Conservation (phyloP, 306 rosid genomes). For the Lagenaria siceraria region DNA sequence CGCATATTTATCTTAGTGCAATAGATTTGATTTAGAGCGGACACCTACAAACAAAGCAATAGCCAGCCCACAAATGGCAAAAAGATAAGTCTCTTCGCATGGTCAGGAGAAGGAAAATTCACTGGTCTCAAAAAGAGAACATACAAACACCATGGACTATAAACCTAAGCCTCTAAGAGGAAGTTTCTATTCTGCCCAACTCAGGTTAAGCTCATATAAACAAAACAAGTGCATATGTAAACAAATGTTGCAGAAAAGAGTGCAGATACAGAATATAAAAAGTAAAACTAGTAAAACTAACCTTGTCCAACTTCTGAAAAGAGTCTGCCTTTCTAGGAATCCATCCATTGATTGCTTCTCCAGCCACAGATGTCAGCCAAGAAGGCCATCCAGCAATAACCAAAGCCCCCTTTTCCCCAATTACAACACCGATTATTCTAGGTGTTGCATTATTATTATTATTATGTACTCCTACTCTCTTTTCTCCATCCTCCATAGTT, state of each 20-base stretch:
- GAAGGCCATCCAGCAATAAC: slow-evolving; percentile 90
- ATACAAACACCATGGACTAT: not conserved
- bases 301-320: slow-evolving; percentile 76
- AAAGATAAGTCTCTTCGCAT: not conserved
- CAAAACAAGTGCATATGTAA: not conserved
- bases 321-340: slow-evolving; percentile 72
- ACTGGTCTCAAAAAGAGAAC: not conserved
- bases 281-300: not conserved
- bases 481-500: slow-evolving; percentile 8
- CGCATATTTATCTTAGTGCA: not conserved
- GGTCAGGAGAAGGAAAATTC: not conserved
- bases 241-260: not conserved
- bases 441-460: slow-evolving; percentile 10
- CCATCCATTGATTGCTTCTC: slow-evolving; percentile 82
- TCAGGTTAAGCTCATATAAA: not conserved
- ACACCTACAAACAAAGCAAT: not conserved
- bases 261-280: not conserved
- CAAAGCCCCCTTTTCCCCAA: slow-evolving; percentile 55
- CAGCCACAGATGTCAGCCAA: slow-evolving; percentile 71
- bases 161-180: not conserved
- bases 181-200: not conserved
- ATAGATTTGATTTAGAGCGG: not conserved
- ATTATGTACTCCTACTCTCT: slow-evolving; percentile 5
- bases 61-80: not conserved
- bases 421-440: slow-evolving; percentile 20